Evolutionary conservation across 768 basidiomycete species (phyloP), one percentile per base, ranked within the genome.

Genomic region (Boletus rufocinnamomeus): DNA sequence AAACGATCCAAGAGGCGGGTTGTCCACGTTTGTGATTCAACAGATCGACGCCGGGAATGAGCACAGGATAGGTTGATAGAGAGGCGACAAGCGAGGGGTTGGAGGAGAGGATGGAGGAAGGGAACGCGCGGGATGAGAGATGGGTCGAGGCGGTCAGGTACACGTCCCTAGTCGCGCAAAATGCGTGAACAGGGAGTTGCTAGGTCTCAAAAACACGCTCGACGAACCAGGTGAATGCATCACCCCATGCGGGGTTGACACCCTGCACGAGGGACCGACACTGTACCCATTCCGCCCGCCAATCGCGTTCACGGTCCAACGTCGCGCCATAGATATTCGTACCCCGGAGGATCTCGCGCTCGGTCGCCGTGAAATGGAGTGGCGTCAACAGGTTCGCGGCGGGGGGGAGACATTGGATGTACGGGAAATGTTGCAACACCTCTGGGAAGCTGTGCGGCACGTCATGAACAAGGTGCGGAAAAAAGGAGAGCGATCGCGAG

Each of bases 61-160:
- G 83, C 13, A 97, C 79, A 1, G 94, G 92, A 61, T 88, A 79
- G 0, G 87, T 84, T 9, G 79, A 72, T 0, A 80, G 72, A 1
- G 80, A 78, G 14, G 79, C 71, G 32, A 80, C 67, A 10, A 89
- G 76, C 0, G 85, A 78, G 7, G 88, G 84, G 0, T 49, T 44
- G 65, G 79, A 21, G 70, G 84, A 84, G 30, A 97, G 79, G 23
- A 98, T 75, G 8, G 85, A 84, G 0, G 95, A 97, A 0, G 95
- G 92, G 67, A 97, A 98, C 0, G 93, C 90, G 52, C 95, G 84
- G 1, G 95, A 95, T 1, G 92, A 92, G 38, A 93, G 76, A 67
- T 91, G 86, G 0, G 89, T 93, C 7, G 87, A 77, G 1, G 89
- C 85, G 1, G 82, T 80, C 3, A 91, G 75, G 69, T 91, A 95